Evolutionary conservation across 148 eudicot species (phyloP), one percentile per base, ranked within the genome.

Genomic region (Nyssa sinensis): DNA sequence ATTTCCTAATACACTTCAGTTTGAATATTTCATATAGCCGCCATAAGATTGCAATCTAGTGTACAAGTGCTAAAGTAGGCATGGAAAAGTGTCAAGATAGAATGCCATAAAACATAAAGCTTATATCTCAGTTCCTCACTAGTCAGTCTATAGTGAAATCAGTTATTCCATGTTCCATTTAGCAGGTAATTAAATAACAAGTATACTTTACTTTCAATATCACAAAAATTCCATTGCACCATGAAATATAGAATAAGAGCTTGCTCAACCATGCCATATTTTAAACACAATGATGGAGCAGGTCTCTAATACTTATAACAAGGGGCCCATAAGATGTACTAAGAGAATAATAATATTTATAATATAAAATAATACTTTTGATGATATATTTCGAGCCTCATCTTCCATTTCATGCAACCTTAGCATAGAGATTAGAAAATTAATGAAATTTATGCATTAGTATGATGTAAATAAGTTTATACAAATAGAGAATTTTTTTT

Each of bases 31-130:
- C 21, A 37, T 70, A 70, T 7, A 24, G 59, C 33, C 51, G 59
- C 7, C 10, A 13, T 19, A 59, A n/a, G 28, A 6, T 55, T 24
- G 21, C 25, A 55, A 55, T 21, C 59, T 17, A 55, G 12, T 49
- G 60, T 31, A 49, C 25, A 68, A 14, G 60, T 17, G 60, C 37
- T 49, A 28, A 47, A 68, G 71, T 49, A 47, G n/a, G n/a, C n/a
- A n/a, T n/a, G n/a, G n/a, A n/a, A n/a, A 68, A 14, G 60, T 17
- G 60, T 25, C 29, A 28, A 47, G 49, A 60, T 49, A 47, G 19
- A 68, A 68, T 4, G 28, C 16, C 12, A 7, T 47, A 30, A 1
- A 47, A 28, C 28, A 68, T 29, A 0, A 23, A 47, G 35, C n/a
- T 30, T 4, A 21, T 31, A 14, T 60, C 62, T 19, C 28, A 11